Conservation (phyloP, 352 stramenopile genomes). For the Pythium sukuiense region DNA sequence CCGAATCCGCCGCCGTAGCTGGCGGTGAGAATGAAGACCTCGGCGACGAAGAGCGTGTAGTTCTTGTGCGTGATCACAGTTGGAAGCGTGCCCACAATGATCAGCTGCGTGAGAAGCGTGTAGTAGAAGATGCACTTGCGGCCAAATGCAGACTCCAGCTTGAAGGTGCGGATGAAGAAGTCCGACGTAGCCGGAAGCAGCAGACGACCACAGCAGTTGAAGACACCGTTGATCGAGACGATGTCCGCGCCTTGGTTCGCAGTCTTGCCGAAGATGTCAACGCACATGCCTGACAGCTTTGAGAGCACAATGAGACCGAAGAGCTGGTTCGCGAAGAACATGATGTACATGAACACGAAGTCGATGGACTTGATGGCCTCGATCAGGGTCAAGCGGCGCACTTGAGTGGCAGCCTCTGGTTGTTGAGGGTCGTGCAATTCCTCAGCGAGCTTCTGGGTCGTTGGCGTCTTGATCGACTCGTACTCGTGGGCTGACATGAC, state of each 20-base stretch:
- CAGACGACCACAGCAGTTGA: slow-evolving; percentile 54
- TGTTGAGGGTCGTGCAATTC: slow-evolving; percentile 18
- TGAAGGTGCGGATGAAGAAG: slow-evolving; percentile 39
- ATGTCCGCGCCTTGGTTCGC: slow-evolving; percentile 34
- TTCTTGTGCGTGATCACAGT: slow-evolving; percentile 53
- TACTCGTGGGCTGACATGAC: slow-evolving; percentile 38
- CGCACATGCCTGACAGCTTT: slow-evolving; percentile 51
- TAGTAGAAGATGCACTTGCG: slow-evolving; percentile 64
- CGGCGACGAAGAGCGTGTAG: slow-evolving; percentile 56
- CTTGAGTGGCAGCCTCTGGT: slow-evolving; percentile 24
- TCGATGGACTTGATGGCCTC: slow-evolving; percentile 36
- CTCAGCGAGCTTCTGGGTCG: slow-evolving; percentile 29
- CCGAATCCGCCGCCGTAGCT: slow-evolving; percentile 76
- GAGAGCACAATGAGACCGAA: slow-evolving; percentile 46
- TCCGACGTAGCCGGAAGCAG: slow-evolving; percentile 44
- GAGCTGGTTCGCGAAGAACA: slow-evolving; percentile 40
- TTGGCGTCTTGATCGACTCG: slow-evolving; percentile 42
- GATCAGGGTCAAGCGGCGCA: slow-evolving; percentile 45
- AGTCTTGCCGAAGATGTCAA: slow-evolving; percentile 46
- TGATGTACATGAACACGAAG: slow-evolving; percentile 46
- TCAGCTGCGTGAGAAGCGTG: slow-evolving; percentile 50
- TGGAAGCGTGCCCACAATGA: slow-evolving; percentile 69
- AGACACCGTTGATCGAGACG: slow-evolving; percentile 50
- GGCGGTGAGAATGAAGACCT: slow-evolving; percentile 69
- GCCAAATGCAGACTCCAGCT: slow-evolving; percentile 43